Conservation (phyloP, 164 flowering plant species). For the Chimonanthus praecox region DNA sequence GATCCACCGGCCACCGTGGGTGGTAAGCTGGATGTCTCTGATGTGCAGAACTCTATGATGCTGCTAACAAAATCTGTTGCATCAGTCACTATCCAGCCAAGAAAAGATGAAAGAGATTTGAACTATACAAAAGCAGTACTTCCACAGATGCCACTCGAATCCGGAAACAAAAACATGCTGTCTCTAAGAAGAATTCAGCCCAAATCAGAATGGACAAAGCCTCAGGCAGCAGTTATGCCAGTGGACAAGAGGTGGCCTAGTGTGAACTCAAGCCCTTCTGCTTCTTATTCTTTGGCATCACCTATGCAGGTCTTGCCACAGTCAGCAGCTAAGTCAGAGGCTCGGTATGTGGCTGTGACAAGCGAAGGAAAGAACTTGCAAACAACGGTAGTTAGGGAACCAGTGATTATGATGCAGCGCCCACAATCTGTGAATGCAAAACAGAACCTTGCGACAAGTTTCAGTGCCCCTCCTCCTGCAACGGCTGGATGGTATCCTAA, state of each 20-base stretch:
- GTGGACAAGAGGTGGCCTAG: conserved; percentile 53
- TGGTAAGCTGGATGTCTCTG: conserved; percentile 21
- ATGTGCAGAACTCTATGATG: conserved; percentile 22
- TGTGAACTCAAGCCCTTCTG: conserved; percentile 28
- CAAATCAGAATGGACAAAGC: conserved; percentile 32
- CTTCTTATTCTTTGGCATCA: conserved; percentile 35
- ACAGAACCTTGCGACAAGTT: conserved; percentile 23
- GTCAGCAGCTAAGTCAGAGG: conserved; percentile 35
- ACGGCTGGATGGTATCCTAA: conserved; percentile 41
- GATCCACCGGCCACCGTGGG: conserved; percentile 28
- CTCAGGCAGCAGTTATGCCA: conserved; percentile 18
- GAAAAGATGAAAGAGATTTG: conserved; percentile 57
- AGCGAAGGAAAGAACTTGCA: conserved; percentile 42
- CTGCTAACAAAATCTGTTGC: conserved; percentile 27
- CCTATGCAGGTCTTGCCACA: conserved; percentile 35
- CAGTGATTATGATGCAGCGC: conserved; percentile 70
- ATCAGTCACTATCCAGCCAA: conserved; percentile 38
- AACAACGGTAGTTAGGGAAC: conserved; percentile 48
- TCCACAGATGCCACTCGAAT: conserved; percentile 18
- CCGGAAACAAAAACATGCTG: conserved; percentile 33
- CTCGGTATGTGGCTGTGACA: conserved; percentile 33
- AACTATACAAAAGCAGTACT: conserved; percentile 46
- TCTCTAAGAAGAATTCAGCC: conserved; percentile 33
- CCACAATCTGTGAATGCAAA: conserved; percentile 46
- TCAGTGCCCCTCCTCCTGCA: conserved; percentile 38